Conservation (phyloP, 139 green algal species). For the Picochlorum sp. region DNA sequence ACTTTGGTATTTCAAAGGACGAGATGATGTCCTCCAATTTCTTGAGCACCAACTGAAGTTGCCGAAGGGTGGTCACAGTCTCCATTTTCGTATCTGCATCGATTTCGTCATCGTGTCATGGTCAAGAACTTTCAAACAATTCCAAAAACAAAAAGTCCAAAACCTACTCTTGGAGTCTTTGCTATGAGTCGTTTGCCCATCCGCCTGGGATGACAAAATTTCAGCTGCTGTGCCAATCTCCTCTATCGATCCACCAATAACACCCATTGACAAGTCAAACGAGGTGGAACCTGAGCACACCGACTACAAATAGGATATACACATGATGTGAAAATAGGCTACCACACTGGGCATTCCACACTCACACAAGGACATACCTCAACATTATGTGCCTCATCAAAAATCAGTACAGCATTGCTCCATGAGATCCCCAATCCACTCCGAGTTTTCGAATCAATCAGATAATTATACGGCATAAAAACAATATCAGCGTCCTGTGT, state of each 20-base stretch:
- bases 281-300: constrained; percentile 76
- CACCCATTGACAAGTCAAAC: constrained; percentile 66
- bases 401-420: constrained; percentile 75
- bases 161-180: neutral
- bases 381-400: constrained; percentile 97
- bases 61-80: constrained; percentile 8
- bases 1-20: constrained; percentile 4
- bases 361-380: constrained; percentile 34
- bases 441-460: constrained; percentile 48
- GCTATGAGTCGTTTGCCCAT: neutral
- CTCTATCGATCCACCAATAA: constrained; percentile 48
- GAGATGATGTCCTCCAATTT: constrained; percentile 36
- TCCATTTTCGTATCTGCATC: neutral
- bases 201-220: constrained; percentile 17
- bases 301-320: constrained; percentile 13
- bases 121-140: no score
- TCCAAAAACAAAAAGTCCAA: no score
- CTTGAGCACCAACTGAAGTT: constrained; percentile 23
- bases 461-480: constrained; percentile 97
- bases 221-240: constrained; percentile 43
- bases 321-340: constrained; percentile 19
- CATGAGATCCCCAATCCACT: constrained; percentile 55
- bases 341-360: neutral
- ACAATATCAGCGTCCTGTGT: constrained; percentile 70
- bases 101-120: no score